Conservation (phyloP, 495 filamentous ascomycete species). For the Astrocystis sublimbata region DNA sequence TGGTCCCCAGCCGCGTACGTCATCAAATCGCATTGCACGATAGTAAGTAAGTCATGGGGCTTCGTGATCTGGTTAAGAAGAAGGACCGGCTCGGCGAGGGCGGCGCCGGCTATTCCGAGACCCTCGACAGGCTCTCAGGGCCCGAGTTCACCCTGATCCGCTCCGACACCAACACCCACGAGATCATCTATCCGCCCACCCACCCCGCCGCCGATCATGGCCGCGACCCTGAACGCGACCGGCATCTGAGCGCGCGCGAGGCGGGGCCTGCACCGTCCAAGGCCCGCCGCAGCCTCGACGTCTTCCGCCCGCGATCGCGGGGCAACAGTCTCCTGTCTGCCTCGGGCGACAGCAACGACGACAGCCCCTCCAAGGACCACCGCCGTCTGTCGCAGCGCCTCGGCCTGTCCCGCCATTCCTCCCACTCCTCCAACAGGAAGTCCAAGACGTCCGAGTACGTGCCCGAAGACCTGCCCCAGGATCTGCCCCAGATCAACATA, state of each 20-base stretch:
- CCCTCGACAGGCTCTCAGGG: conserved; percentile 37
- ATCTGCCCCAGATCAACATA: conserved; percentile 73
- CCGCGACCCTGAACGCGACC: no score
- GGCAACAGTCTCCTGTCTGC: conserved; percentile 51
- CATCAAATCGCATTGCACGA: not conserved
- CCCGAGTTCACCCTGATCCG: conserved; percentile 84
- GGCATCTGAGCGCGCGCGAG: conserved; percentile 38
- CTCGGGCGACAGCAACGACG: conserved; percentile 38
- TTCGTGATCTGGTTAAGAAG: conserved; percentile 74
- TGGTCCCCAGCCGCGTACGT: no score
- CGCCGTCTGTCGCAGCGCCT: conserved; percentile 68
- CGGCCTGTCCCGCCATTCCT: conserved; percentile 61
- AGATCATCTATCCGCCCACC: conserved; percentile 68
- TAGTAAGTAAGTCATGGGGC: conserved; percentile 57
- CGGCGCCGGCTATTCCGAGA: conserved; percentile 33
- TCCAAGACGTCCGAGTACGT: conserved; percentile 71
- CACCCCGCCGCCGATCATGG: no score
- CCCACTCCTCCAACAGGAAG: no score
- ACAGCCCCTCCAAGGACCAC: conserved; percentile 31
- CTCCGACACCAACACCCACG: conserved; percentile 76
- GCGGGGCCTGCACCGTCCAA: conserved; percentile 22
- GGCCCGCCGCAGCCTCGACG: conserved; percentile 36
- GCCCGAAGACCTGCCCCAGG: conserved; percentile 74
- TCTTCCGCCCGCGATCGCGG: conserved; percentile 43
- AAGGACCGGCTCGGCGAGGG: conserved; percentile 52